Base-by-base conservation (phyloP, 257 asterid species). In the Nicotiana knightiana region DNA sequence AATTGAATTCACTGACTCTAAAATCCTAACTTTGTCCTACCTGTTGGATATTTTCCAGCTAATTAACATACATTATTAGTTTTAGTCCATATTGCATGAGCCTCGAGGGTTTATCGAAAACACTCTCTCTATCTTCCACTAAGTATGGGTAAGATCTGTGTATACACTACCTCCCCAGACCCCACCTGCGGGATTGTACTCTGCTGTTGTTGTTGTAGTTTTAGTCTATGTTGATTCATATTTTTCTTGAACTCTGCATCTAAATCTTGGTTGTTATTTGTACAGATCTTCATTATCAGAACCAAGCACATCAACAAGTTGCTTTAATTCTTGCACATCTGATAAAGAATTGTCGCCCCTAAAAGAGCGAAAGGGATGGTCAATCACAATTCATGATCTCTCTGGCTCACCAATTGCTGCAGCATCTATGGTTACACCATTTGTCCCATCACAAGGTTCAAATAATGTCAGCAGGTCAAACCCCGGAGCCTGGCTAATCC, bases 401-500 rank as follows among this genome's bases (percentile, higher is more conserved):
- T 94, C 94, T 3, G 99, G 99, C 39, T 94, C 99, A 2, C 97
- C 99, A 0, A 97, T 96, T 3, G 99, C 99, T 0, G 93, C 91
- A 1, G 98, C 99, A 8, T 96, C 99, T 8, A 96, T 96, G 97
- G 96, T 91, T 57, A 96, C 99, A 0, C 99, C 99, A 2, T 96
- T 96, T 58, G 98, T 96, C 8, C 95, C 99, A 16, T 96, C 99
- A 1, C 93, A 93, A 0, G 97, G 96, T 9, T 76, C 96, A 2
- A 86, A 94, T 39, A 76, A 89, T 16, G 99, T 96, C 79, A 91
- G 95, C 77, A 79, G 87, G 61, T 91, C 99, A 37, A 96, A 94
- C 48, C 99, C 98, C 0, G 99, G 99, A 2, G 97, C 98, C 3
- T 96, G 98, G 98, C 97, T 96, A 64, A 93, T 96, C 26, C 97